Conservation (phyloP, 2,329 filamentous ascomycete genomes). For the Dothiorella sarmentorum region DNA sequence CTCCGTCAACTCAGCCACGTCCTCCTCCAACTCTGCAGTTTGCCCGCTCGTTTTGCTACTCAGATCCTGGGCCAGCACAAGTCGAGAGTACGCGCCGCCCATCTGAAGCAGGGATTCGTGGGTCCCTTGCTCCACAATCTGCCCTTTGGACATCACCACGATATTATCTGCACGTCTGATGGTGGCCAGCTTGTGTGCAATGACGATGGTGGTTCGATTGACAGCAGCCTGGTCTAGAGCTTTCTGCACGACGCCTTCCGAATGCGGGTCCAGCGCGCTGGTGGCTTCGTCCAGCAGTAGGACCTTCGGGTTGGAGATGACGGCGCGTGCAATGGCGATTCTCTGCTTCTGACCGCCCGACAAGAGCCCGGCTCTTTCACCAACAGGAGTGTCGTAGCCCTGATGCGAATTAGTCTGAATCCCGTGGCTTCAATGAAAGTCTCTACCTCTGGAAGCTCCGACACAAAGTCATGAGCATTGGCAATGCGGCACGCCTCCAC, state of each 20-base stretch:
- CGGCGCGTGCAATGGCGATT: constrained; percentile 86
- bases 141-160: constrained; percentile 81
- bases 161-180: constrained; percentile 95
- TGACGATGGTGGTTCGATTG: constrained; percentile 90
- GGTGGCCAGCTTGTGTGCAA: constrained; percentile 91
- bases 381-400: constrained; percentile 88
- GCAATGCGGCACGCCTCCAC: constrained; percentile 84
- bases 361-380: constrained; percentile 86
- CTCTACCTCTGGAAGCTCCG: constrained; percentile 55
- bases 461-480: constrained; percentile 92
- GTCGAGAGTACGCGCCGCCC: constrained; percentile 44
- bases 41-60: constrained; percentile 1
- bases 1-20: neutral
- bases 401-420: constrained; percentile 44
- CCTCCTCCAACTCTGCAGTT: neutral
- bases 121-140: constrained; percentile 85
- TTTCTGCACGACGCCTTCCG: constrained; percentile 90
- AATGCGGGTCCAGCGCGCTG: constrained; percentile 88
- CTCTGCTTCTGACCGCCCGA: constrained; percentile 96
- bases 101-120: constrained; percentile 74
- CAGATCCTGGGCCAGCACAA: constrained; percentile 33
- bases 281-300: constrained; percentile 94
- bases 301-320: constrained; percentile 88
- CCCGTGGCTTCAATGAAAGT: neutral
- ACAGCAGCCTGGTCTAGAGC: constrained; percentile 82